A percentile compares a stretch with the other conserved stretches of the same genome.
phyloP scores from a whole-genome alignment of 441 rosid genomes.

The Lepidium campestre region DNA sequence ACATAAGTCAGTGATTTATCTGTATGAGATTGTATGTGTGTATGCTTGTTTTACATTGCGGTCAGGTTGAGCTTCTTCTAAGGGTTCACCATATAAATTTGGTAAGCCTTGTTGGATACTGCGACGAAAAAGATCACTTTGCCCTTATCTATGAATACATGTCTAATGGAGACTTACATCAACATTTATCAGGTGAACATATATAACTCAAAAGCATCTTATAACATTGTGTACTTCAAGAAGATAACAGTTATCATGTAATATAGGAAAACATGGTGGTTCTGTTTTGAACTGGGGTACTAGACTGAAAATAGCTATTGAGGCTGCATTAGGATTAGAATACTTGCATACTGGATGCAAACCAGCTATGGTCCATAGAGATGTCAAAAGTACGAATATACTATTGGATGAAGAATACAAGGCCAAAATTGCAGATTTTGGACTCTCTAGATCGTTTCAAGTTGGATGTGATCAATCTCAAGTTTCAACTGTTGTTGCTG shows the following conservation, averaged over 20 bases:
- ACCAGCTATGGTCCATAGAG: slow-evolving; percentile 56
- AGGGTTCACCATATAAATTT: slow-evolving; percentile 36
- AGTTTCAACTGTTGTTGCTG: slow-evolving; percentile 33
- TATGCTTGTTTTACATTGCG: not conserved
- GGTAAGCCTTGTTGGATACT: slow-evolving; percentile 32
- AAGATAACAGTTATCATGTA: not conserved
- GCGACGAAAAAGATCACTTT: slow-evolving; percentile 27
- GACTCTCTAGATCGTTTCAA: slow-evolving; percentile 37
- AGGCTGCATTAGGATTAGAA: slow-evolving; percentile 38
- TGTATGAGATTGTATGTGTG: not conserved
- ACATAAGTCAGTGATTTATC: not conserved
- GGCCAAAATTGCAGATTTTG: slow-evolving; percentile 57
- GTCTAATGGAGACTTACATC: slow-evolving; percentile 27
- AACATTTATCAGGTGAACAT: slow-evolving; percentile 21
- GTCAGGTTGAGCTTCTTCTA: slow-evolving; percentile 19
- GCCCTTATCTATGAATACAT: slow-evolving; percentile 38
- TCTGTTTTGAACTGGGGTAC: slow-evolving; percentile 13
- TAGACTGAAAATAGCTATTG: slow-evolving; percentile 11
- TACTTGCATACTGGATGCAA: slow-evolving; percentile 54
- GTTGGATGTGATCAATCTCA: slow-evolving; percentile 14
- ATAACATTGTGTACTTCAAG: not conserved
- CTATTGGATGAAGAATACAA: slow-evolving; percentile 32
- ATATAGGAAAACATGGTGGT: slow-evolving; percentile 7
- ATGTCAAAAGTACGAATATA: slow-evolving; percentile 47
- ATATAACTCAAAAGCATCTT: not conserved